Percentiles rank a stretch among this genome's conserved stretches.
phyloP scores from a whole-genome alignment of 768 basidiomycete genomes.

The Trametes maxima region DNA sequence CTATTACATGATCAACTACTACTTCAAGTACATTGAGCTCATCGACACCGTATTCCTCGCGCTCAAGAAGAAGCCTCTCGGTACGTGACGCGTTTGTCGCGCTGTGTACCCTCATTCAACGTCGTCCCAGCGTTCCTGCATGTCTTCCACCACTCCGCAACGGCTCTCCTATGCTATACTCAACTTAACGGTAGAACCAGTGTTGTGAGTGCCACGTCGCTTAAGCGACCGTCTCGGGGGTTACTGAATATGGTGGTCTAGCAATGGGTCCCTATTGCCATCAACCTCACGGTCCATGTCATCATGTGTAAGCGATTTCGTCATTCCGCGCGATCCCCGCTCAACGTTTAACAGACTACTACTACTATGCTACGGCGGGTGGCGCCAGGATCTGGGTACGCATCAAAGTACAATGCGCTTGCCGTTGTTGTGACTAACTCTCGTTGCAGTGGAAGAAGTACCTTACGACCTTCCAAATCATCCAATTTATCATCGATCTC shows the following conservation, averaged over 20 bases:
- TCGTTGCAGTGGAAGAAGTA: conserved; percentile 93
- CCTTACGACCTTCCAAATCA: conserved; percentile 94
- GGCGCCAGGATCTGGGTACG: conserved; percentile 95
- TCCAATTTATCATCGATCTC: conserved; percentile 93
- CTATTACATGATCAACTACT: conserved; percentile 99
- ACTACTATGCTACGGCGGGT: conserved; percentile 98
- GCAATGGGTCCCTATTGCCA: conserved; percentile 95
- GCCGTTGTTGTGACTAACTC: background rate
- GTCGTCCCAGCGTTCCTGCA: conserved; percentile 76
- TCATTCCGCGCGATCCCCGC: background rate
- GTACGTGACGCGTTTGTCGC: conserved; percentile 45
- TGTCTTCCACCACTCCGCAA: conserved; percentile 99
- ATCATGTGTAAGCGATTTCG: conserved; percentile 83
- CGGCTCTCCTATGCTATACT: conserved; percentile 90
- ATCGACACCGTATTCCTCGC: conserved; percentile 97
- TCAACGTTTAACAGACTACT: conserved; percentile 71
- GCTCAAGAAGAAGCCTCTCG: conserved; percentile 96
- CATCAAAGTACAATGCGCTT: background rate
- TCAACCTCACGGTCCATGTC: conserved; percentile 94
- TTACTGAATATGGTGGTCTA: conserved; percentile 33
- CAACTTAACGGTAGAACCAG: conserved; percentile 95
- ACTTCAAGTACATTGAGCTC: conserved; percentile 96
- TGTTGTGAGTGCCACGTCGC: conserved; percentile 61
- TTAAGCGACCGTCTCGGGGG: background rate
- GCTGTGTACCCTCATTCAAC: background rate